Evolutionary conservation across 345 rosid species (phyloP).

Genomic region (Ceriops tagal): DNA sequence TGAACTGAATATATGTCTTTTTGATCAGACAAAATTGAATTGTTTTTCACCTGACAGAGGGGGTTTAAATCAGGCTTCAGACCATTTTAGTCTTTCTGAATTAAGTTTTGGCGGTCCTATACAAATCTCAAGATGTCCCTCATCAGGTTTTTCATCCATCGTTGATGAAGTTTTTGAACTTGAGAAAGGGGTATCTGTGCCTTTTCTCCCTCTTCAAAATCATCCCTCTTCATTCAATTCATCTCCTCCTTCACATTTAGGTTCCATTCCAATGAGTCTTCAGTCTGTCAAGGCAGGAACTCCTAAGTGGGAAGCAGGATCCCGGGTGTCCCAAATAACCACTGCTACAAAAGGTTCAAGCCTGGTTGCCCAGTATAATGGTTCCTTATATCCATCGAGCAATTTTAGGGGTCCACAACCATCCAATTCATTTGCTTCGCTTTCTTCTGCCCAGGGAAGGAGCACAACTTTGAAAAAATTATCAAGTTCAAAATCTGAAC

Average conservation of each 20-base stretch:
- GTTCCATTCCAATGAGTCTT: constrained; percentile 41
- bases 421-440: constrained; percentile 45
- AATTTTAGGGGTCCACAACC: constrained; percentile 46
- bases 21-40: constrained; percentile 50
- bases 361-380: constrained; percentile 33
- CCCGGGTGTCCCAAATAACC: constrained; percentile 39
- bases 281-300: constrained; percentile 44
- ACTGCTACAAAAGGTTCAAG: constrained; percentile 36
- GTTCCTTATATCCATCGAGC: constrained; percentile 49
- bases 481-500: constrained; percentile 71
- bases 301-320: constrained; percentile 59
- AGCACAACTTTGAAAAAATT: constrained; percentile 40
- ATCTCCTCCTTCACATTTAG: constrained; percentile 51
- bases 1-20: constrained; percentile 63
- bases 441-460: constrained; percentile 55
- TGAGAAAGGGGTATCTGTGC: constrained; percentile 56
- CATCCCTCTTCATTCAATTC: constrained; percentile 35
- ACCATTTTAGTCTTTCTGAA: constrained; percentile 53
- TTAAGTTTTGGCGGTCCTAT: constrained; percentile 48
- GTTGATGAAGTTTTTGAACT: constrained; percentile 95
- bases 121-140: constrained; percentile 46
- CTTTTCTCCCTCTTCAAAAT: constrained; percentile 45
- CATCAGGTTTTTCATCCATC: constrained; percentile 68
- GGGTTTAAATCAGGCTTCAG: constrained; percentile 45
- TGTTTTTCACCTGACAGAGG: constrained; percentile 46